Evolutionary conservation across 169 alveolate genomes (phyloP).

Genomic region (Babesia ovis): DNA sequence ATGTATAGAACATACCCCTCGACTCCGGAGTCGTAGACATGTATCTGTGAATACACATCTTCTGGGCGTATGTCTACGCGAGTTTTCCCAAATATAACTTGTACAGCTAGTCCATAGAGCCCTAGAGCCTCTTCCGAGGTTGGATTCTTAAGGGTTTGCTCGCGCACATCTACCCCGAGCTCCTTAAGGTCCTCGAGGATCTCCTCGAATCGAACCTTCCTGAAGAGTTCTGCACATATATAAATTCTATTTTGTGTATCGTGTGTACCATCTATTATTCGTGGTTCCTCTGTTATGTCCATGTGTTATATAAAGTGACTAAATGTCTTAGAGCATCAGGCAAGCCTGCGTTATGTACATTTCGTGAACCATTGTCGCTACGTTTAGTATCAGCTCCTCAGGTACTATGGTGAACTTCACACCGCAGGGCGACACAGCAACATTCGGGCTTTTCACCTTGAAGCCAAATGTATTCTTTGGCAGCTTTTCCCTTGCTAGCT

Average conservation of each 20-base stretch:
- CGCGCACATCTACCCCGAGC: slow-evolving; percentile 65
- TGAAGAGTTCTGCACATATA: slow-evolving; percentile 44
- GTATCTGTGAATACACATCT: slow-evolving; percentile 45
- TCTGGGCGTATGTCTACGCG: slow-evolving; percentile 62
- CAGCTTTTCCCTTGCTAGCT: slow-evolving; percentile 47
- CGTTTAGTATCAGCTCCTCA: slow-evolving; percentile 65
- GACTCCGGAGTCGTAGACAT: slow-evolving; percentile 31
- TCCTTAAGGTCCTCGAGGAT: slow-evolving; percentile 63
- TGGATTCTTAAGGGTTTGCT: slow-evolving; percentile 57
- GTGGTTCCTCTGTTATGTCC: slow-evolving; percentile 40
- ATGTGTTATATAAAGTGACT: slow-evolving; percentile 10
- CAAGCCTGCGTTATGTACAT: slow-evolving; percentile 65
- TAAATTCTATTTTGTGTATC: background rate
- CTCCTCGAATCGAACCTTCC: slow-evolving; percentile 62
- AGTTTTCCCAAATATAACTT: slow-evolving; percentile 65
- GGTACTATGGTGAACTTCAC: slow-evolving; percentile 42
- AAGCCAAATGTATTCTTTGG: slow-evolving; percentile 65
- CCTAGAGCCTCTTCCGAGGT: slow-evolving; percentile 60
- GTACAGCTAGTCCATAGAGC: slow-evolving; percentile 65
- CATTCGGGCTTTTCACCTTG: slow-evolving; percentile 1
- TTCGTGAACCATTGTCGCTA: slow-evolving; percentile 63
- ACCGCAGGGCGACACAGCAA: slow-evolving; percentile 48
- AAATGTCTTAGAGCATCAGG: slow-evolving; percentile 14
- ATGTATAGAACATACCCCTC: slow-evolving; percentile 36
- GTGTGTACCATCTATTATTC: slow-evolving; percentile 32